phyloP scores from a whole-genome alignment of 441 rosid species.

The Gossypium gossypioides region DNA sequence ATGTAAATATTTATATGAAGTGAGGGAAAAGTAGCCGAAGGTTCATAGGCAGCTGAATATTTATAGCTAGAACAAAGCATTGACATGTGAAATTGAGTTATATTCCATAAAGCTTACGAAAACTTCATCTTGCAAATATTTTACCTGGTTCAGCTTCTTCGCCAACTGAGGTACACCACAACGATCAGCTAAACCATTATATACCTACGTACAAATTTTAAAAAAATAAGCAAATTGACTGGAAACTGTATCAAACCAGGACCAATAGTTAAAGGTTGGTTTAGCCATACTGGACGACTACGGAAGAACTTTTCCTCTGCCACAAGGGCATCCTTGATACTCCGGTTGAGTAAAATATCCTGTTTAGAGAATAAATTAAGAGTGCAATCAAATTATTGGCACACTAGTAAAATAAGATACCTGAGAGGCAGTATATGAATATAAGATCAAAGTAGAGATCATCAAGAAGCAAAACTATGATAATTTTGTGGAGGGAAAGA shows the following conservation, averaged over 20 bases:
- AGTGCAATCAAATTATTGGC: neutral
- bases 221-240: neutral
- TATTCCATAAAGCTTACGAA: neutral
- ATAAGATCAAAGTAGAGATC: neutral
- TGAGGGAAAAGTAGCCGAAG: neutral
- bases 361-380: slow-evolving; percentile 20
- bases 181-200: slow-evolving; percentile 69
- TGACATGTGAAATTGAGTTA: neutral
- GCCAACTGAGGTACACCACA: slow-evolving; percentile 91
- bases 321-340: slow-evolving; percentile 78
- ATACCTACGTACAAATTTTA: slow-evolving; percentile 38
- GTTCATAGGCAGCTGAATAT: neutral
- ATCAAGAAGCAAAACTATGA: slow-evolving; percentile 1
- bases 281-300: slow-evolving; percentile 70
- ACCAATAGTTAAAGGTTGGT: slow-evolving; percentile 2
- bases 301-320: slow-evolving; percentile 95
- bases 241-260: slow-evolving; percentile 7
- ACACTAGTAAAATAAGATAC: neutral
- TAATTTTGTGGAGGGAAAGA: neutral
- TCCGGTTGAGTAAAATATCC: slow-evolving; percentile 69
- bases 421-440: neutral
- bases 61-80: neutral
- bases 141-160: slow-evolving; percentile 80
- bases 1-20: neutral
- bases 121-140: neutral